phyloP scores from a whole-genome alignment of 768 basidiomycete species.

The Galerina sulciceps region DNA sequence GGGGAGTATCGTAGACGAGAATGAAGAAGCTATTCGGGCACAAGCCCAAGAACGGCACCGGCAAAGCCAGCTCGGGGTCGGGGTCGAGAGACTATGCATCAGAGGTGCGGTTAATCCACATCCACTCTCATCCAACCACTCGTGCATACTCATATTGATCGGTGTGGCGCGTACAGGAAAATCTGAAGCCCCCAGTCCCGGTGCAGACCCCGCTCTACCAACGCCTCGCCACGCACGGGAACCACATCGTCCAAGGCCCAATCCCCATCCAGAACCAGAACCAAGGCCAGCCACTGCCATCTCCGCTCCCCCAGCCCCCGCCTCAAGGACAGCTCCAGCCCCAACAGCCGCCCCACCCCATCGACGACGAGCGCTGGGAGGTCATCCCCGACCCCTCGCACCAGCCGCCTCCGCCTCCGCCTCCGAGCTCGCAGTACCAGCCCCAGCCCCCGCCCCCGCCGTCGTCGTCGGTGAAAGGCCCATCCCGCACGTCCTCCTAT shows the following conservation, averaged over 20 bases:
- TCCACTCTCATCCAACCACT: no score
- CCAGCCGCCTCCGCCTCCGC: conserved; percentile 3
- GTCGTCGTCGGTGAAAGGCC: conserved; percentile 31
- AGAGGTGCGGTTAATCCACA: conserved; percentile 36
- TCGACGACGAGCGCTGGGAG: conserved; percentile 53
- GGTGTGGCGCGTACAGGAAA: conserved; percentile 18
- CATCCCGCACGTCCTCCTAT: conserved; percentile 57
- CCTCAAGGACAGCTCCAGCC: neutral
- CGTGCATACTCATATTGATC: conserved; percentile 1
- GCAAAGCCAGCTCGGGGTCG: conserved; percentile 32
- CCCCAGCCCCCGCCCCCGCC: conserved; percentile 27
- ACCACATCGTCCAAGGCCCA: conserved; percentile 17
- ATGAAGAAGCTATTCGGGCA: conserved; percentile 69
- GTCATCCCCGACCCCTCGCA: conserved; percentile 27
- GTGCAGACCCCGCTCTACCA: conserved; percentile 42
- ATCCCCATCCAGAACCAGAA: neutral
- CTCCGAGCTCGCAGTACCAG: no score
- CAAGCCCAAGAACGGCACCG: conserved; percentile 31
- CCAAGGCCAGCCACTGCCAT: conserved; percentile 9
- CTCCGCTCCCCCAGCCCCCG: conserved; percentile 21
- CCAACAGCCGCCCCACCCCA: neutral
- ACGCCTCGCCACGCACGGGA: conserved; percentile 36
- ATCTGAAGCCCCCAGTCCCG: conserved; percentile 14
- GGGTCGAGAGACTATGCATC: conserved; percentile 30
- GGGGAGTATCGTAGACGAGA: neutral